These are phyloP conservation scores for Saccharum spontaneum DNA, from an alignment of 176 grass and related monocot species.

Conservation along the genomic window DNA sequence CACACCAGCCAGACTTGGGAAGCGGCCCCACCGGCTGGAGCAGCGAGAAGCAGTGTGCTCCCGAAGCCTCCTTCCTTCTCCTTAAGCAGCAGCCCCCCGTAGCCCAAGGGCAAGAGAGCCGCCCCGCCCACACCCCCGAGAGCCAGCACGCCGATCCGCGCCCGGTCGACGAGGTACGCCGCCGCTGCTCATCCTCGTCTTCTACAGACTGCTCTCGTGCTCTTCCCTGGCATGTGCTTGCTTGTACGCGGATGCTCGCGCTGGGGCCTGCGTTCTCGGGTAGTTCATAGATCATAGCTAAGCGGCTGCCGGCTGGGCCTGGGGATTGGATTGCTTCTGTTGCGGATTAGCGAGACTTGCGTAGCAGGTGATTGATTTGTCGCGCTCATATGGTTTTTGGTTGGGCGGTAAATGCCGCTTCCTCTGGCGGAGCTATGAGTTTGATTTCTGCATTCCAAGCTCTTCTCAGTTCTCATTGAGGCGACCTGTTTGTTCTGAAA, in stretches of 20 bases:
- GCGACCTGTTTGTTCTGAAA: not conserved
- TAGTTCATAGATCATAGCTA: not conserved
- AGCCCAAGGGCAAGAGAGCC: not conserved
- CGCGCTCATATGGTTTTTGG: not conserved
- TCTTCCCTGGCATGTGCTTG: not conserved
- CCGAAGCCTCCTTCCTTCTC: slow-evolving; percentile 17
- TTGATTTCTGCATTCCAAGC: not conserved
- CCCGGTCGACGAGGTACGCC: slow-evolving; percentile 32
- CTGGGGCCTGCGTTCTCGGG: not conserved
- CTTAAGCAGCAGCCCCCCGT: not conserved
- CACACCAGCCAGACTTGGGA: not conserved
- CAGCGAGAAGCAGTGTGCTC: slow-evolving; percentile 35
- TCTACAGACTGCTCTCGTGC: not conserved
- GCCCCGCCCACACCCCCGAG: not conserved
- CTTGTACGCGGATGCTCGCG: not conserved
- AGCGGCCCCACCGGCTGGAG: not conserved
- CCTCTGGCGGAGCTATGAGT: not conserved
- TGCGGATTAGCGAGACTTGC: not conserved
- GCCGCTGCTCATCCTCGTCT: not conserved
- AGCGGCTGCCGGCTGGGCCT: not conserved
- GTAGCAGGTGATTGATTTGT: not conserved
- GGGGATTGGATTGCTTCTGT: not conserved
- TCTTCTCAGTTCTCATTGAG: not conserved
- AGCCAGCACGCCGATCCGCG: not conserved
- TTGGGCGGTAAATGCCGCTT: not conserved